phyloP scores from a whole-genome alignment of 2,329 filamentous ascomycete genomes.

The Huntiella savannae region DNA sequence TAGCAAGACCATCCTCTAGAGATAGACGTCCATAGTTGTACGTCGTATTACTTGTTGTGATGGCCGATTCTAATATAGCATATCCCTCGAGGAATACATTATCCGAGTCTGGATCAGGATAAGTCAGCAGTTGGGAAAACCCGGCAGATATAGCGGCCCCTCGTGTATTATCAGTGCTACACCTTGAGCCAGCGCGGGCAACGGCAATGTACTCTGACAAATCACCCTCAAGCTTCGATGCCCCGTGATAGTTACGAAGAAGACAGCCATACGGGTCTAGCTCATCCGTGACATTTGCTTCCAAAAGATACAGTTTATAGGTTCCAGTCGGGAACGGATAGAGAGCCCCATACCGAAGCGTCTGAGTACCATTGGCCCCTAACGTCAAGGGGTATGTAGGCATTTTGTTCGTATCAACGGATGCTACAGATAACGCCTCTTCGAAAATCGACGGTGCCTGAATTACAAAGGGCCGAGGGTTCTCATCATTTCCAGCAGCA shows the following conservation, averaged over 20 bases:
- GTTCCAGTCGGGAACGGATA: constrained; percentile 6
- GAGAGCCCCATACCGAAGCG: constrained; percentile 10
- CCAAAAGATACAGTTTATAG: constrained; percentile 6
- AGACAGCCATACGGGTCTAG: not conserved
- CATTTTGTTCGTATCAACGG: constrained; percentile 11
- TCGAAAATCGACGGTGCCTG: constrained; percentile 12
- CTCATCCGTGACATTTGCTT: not conserved
- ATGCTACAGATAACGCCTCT: constrained; percentile 19
- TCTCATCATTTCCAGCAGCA: constrained; percentile 32
- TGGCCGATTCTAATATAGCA: constrained; percentile 3
- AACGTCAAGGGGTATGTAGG: constrained; percentile 5
- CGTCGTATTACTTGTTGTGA: constrained; percentile 5
- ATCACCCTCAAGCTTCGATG: constrained; percentile 1
- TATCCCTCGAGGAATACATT: constrained; percentile 10
- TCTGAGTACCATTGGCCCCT: constrained; percentile 1
- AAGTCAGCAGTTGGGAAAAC: constrained; percentile 9
- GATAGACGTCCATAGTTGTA: constrained; percentile 9
- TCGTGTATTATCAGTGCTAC: constrained; percentile 3
- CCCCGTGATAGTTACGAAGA: not conserved
- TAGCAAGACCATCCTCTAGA: constrained; percentile 1
- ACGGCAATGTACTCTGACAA: constrained; percentile 3
- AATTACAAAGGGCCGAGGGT: constrained; percentile 27
- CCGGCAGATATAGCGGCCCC: constrained; percentile 7
- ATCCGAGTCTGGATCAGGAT: constrained; percentile 9
- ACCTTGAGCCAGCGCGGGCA: not conserved